Percentiles rank a stretch among this genome's conserved stretches.
Conservation (phyloP, 352 stramenopile species). For the Globisporangium alternatum region DNA sequence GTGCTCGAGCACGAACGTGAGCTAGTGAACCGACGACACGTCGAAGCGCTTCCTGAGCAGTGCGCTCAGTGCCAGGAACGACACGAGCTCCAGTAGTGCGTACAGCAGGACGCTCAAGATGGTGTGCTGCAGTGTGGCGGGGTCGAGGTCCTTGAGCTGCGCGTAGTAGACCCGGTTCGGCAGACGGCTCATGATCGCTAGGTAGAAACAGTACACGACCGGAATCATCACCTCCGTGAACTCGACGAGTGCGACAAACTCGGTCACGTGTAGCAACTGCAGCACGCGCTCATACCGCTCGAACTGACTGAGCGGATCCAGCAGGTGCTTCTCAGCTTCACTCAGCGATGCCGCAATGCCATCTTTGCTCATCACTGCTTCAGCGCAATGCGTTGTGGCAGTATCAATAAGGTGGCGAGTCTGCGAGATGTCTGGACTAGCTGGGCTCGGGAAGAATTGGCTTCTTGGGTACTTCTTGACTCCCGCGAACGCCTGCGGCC, state of each 20-base stretch:
- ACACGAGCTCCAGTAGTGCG: conserved; percentile 29
- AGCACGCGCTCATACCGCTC: neutral
- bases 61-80: conserved; percentile 27
- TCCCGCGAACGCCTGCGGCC: too few species aligned
- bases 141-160: conserved; percentile 23
- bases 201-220: conserved; percentile 12
- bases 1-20: conserved; percentile 33
- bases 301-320: neutral
- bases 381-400: neutral
- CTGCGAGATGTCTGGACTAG: too few species aligned
- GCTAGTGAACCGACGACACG: conserved; percentile 21
- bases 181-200: conserved; percentile 18
- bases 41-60: conserved; percentile 18
- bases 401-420: neutral
- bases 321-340: neutral
- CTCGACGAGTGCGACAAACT: conserved; percentile 18
- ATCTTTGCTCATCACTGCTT: neutral
- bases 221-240: conserved; percentile 18
- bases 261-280: conserved; percentile 7
- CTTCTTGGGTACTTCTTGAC: too few species aligned
- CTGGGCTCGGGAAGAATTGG: too few species aligned
- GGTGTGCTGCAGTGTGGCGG: neutral
- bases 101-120: conserved; percentile 27
- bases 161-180: conserved; percentile 26
- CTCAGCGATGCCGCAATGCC: neutral